phyloP scores from a whole-genome alignment of 2,329 filamentous ascomycete species.

The Colletotrichum godetiae region DNA sequence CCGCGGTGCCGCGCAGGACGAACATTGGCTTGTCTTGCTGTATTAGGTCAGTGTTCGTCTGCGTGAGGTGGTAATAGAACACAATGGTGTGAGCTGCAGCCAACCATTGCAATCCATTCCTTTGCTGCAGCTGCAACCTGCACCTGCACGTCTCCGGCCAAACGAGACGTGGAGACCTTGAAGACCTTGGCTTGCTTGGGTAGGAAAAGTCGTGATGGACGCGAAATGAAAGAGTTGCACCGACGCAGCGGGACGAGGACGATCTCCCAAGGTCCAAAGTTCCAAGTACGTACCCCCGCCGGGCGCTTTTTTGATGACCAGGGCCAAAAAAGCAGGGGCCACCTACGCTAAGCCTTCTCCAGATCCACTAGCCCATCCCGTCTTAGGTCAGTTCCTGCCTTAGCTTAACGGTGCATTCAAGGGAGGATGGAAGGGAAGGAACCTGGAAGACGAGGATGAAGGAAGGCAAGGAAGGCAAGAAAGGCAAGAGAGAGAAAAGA shows the following conservation, averaged over 20 bases:
- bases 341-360: neutral
- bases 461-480: neutral
- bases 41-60: neutral
- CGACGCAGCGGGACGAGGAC: conserved; percentile 19
- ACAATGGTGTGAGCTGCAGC: neutral
- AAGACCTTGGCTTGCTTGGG: neutral
- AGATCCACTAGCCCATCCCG: neutral
- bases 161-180: neutral
- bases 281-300: neutral
- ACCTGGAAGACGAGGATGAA: neutral
- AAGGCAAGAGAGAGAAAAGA: neutral
- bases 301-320: conserved; percentile 1
- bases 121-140: neutral
- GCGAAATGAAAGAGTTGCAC: conserved; percentile 23
- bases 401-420: conserved; percentile 11
- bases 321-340: neutral
- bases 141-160: neutral
- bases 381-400: neutral
- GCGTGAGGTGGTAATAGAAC: neutral
- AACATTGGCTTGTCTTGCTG: neutral
- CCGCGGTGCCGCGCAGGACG: neutral
- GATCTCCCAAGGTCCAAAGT: neutral
- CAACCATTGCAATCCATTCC: neutral
- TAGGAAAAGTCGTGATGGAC: conserved; percentile 16
- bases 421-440: neutral